A percentile compares a stretch with the other conserved stretches of the same genome.
These are phyloP conservation scores for Oryza punctata DNA, from an alignment of 176 grass and related monocot species.

Conservation along the genomic window DNA sequence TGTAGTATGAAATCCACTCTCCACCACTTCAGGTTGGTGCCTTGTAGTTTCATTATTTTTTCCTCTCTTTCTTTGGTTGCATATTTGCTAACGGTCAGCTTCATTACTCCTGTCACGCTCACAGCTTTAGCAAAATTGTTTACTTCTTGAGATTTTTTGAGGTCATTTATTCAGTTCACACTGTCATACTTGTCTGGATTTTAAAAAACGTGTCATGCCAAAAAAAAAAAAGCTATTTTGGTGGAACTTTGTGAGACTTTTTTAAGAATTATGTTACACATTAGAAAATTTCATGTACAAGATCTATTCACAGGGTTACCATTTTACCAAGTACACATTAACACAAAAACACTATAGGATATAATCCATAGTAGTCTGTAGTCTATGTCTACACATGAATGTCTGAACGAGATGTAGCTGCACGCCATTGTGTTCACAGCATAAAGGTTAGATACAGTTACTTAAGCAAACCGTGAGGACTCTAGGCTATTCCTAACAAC, in stretches of 20 bases:
- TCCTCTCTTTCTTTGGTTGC: not conserved
- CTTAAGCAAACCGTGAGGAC: slow-evolving; percentile 9
- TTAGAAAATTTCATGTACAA: not conserved
- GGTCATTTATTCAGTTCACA: not conserved
- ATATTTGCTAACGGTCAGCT: slow-evolving; percentile 23
- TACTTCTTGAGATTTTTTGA: not conserved
- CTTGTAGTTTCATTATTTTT: not conserved
- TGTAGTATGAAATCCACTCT: slow-evolving; percentile 2
- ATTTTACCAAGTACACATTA: not conserved
- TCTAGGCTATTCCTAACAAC: slow-evolving; percentile 30
- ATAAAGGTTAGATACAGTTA: slow-evolving; percentile 13
- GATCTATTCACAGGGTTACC: slow-evolving; percentile 8
- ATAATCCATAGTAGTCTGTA: not conserved
- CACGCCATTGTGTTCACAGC: slow-evolving; percentile 8
- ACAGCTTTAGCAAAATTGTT: not conserved
- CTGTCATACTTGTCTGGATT: not conserved
- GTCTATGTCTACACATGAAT: not conserved
- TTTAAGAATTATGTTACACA: not conserved
- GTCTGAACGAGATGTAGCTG: not conserved
- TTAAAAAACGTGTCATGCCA: not conserved
- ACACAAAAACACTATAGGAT: not conserved
- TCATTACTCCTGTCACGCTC: not conserved
- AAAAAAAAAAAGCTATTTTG: not conserved
- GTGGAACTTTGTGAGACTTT: not conserved
- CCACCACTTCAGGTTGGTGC: not conserved